Percentiles rank a stretch among this genome's conserved stretches.
Conservation (phyloP, 345 rosid species). For the Populus alba region DNA sequence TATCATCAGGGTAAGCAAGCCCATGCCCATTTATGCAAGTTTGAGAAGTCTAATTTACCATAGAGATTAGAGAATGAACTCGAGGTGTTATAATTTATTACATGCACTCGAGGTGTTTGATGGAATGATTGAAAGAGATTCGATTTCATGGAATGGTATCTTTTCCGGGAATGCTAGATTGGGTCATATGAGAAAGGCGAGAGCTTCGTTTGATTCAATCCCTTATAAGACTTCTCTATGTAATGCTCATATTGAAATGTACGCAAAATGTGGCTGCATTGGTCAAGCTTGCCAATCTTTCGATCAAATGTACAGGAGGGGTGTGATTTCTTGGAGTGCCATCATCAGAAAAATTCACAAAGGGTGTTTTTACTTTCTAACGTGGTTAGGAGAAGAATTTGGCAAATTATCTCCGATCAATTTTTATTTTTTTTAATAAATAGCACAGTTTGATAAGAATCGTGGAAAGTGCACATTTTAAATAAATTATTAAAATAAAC, state of each 20-base stretch:
- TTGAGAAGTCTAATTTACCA: slow-evolving; percentile 39
- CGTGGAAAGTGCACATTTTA: too few relatives aligned
- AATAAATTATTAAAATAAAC: too few relatives aligned
- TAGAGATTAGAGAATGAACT: slow-evolving; percentile 25
- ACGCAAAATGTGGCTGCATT: slow-evolving; percentile 22
- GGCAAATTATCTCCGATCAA: too few relatives aligned
- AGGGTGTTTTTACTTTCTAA: too few relatives aligned
- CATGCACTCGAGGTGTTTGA: slow-evolving; percentile 17
- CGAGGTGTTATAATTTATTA: slow-evolving; percentile 28
- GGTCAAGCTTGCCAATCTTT: slow-evolving; percentile 18
- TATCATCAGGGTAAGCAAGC: slow-evolving; percentile 39
- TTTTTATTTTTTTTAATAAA: too few relatives aligned
- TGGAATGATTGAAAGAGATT: slow-evolving; percentile 16
- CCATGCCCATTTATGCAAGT: slow-evolving; percentile 45
- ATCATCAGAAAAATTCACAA: slow-evolving; percentile 9
- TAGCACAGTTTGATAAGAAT: too few relatives aligned
- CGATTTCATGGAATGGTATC: slow-evolving; percentile 14
- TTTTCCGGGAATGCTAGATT: slow-evolving; percentile 13
- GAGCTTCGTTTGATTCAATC: slow-evolving; percentile 15
- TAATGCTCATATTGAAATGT: slow-evolving; percentile 21
- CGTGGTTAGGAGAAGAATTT: too few relatives aligned
- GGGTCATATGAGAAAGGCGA: slow-evolving; percentile 27
- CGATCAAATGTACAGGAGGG: slow-evolving; percentile 7
- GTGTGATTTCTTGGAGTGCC: slow-evolving; percentile 24
- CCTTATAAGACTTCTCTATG: slow-evolving; percentile 9